A percentile compares a stretch with the other conserved stretches of the same genome.
phyloP scores from a whole-genome alignment of 2,329 filamentous ascomycete species.

The Tolypocladium ovalisporum region DNA sequence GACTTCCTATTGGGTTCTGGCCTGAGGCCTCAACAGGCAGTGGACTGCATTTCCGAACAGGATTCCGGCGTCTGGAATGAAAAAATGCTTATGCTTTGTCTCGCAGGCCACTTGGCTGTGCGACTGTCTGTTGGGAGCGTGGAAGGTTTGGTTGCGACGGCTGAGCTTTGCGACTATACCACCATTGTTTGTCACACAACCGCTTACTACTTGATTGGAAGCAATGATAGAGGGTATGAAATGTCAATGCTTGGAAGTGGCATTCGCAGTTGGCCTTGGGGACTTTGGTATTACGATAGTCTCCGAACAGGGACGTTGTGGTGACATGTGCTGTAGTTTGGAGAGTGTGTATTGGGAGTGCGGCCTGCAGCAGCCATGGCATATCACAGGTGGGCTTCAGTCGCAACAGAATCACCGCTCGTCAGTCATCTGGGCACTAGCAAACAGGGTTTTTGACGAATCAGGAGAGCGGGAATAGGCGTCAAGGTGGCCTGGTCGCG shows the following conservation, averaged over 20 bases:
- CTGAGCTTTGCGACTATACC: neutral
- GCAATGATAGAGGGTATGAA: neutral
- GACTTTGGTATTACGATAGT: neutral
- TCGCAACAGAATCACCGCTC: neutral
- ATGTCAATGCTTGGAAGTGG: neutral
- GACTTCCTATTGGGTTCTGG: slow-evolving; percentile 9
- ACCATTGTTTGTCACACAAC: neutral
- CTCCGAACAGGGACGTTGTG: too few species aligned
- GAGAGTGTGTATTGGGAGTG: neutral
- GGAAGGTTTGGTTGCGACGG: slow-evolving; percentile 1
- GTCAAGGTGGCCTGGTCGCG: neutral
- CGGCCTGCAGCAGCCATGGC: too few species aligned
- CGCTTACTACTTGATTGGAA: neutral
- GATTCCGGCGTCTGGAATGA: slow-evolving; percentile 19
- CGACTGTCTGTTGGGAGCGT: neutral
- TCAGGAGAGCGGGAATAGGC: neutral
- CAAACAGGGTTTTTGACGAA: neutral
- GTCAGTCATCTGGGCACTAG: neutral
- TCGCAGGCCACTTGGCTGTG: slow-evolving; percentile 4
- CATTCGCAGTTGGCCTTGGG: neutral
- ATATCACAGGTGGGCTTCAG: neutral
- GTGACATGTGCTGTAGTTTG: too few species aligned
- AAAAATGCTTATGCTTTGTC: slow-evolving; percentile 10
- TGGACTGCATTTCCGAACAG: slow-evolving; percentile 13
- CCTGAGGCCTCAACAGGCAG: neutral